Evolutionary conservation across 2,329 filamentous ascomycete species (phyloP).

Genomic region (Sporothrix dimorphospora): DNA sequence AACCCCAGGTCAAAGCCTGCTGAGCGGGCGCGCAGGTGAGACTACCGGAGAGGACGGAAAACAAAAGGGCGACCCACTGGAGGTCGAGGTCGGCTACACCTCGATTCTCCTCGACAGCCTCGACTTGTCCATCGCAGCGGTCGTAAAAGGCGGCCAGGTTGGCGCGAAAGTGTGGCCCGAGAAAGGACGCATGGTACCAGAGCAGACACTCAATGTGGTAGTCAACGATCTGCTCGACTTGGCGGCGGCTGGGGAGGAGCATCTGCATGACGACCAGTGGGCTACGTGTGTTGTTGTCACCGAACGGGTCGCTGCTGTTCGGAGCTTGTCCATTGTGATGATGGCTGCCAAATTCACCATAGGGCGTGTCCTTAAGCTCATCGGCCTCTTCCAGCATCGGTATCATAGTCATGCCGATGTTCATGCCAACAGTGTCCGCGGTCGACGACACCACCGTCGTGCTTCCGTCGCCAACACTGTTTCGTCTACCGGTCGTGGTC

Average conservation of each 20-base stretch:
- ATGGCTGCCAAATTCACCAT: not conserved
- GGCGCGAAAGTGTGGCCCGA: constrained; percentile 42
- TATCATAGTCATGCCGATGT: not conserved
- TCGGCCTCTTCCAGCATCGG: not conserved
- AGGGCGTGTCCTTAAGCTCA: not conserved
- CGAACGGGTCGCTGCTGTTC: not conserved
- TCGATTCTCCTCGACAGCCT: constrained; percentile 28
- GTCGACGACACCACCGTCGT: constrained; percentile 12
- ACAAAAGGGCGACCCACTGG: constrained; percentile 52
- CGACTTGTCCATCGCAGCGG: constrained; percentile 41
- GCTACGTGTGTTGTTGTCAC: not conserved
- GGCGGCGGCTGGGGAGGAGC: constrained; percentile 34
- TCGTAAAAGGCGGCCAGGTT: constrained; percentile 46
- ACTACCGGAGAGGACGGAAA: constrained; percentile 48
- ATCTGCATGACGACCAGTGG: constrained; percentile 34
- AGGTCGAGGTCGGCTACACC: constrained; percentile 40
- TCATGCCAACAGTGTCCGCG: not conserved
- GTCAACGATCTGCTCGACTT: constrained; percentile 35
- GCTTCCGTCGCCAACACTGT: not conserved
- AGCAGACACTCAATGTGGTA: constrained; percentile 36
- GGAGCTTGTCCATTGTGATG: not conserved
- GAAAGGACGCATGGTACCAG: constrained; percentile 38
- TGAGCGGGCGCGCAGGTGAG: constrained; percentile 46
- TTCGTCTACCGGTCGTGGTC: not conserved
- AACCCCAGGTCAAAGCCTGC: constrained; percentile 48